A percentile compares a stretch with the other conserved stretches of the same genome.
Conservation (phyloP, 768 basidiomycete genomes). For the Phylloporus scabripes region DNA sequence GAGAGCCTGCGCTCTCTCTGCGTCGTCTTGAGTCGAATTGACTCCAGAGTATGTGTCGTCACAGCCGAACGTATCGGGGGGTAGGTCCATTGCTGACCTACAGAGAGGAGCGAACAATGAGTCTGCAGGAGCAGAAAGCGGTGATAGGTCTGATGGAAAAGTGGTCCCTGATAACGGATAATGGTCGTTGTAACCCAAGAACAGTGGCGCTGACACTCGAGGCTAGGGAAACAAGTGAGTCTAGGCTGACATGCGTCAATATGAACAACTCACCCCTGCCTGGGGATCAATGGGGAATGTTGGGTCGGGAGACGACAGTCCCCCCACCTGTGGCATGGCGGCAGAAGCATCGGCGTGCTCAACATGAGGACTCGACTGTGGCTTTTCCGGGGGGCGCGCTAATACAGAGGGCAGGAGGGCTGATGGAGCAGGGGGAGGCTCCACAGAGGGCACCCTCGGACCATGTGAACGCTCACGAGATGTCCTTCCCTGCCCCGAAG, state of each 20-base stretch:
- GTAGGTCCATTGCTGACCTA: neutral
- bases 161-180: conserved; percentile 2
- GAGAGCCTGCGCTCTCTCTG: conserved; percentile 25
- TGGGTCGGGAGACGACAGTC: neutral
- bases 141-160: neutral
- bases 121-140: conserved; percentile 1
- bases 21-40: conserved; percentile 12
- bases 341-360: neutral
- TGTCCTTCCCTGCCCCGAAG: conserved; percentile 15
- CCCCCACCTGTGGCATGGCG: neutral
- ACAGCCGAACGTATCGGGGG: conserved; percentile 2
- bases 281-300: neutral
- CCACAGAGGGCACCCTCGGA: neutral
- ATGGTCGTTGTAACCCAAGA: neutral
- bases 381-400: conserved; percentile 1
- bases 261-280: conserved; percentile 8
- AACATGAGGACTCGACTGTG: conserved; percentile 1
- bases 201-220: neutral
- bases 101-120: neutral
- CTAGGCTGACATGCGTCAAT: neutral
- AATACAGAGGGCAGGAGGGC: conserved; percentile 15
- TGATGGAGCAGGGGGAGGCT: neutral
- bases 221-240: conserved; percentile 1
- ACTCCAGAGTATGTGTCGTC: conserved; percentile 2
- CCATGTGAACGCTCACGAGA: conserved; percentile 11